Conservation (phyloP, 2,329 filamentous ascomycete species). For the Aureobasidium sp. region DNA sequence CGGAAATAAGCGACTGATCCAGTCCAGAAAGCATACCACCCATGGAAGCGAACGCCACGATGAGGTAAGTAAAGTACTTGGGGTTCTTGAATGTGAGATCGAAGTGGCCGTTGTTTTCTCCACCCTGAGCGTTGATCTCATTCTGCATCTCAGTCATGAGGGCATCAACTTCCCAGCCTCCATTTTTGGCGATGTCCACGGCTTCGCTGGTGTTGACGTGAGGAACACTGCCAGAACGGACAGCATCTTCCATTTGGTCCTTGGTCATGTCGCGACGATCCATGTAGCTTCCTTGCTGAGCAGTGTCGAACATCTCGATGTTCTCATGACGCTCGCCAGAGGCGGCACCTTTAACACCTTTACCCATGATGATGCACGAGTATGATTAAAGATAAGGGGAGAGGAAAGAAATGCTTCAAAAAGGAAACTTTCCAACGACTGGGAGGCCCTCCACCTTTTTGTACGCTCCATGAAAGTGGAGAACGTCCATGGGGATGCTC, state of each 20-base stretch:
- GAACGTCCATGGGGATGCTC: constrained; percentile 9
- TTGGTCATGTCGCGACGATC: constrained; percentile 12
- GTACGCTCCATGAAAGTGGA: constrained; percentile 3
- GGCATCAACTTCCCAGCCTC: constrained; percentile 37
- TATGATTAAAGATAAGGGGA: background rate
- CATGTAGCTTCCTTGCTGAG: background rate
- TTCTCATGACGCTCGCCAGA: constrained; percentile 3
- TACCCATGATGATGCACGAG: constrained; percentile 10
- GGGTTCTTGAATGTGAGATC: constrained; percentile 54
- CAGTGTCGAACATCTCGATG: constrained; percentile 1
- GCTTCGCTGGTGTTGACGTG: constrained; percentile 23
- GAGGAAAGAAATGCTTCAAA: background rate
- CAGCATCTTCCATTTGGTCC: constrained; percentile 21
- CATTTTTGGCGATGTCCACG: constrained; percentile 22
- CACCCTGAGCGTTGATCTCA: constrained; percentile 25
- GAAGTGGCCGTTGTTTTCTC: constrained; percentile 36
- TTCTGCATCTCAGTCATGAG: constrained; percentile 34
- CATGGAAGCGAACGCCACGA: constrained; percentile 67
- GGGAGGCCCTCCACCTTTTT: constrained; percentile 3
- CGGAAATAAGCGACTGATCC: constrained; percentile 64
- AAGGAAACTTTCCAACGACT: background rate
- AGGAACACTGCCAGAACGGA: constrained; percentile 23
- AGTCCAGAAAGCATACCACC: constrained; percentile 64
- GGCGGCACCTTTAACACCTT: background rate
- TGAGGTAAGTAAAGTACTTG: constrained; percentile 56